A percentile compares a stretch with the other conserved stretches of the same genome.
Evolutionary conservation across 2,329 filamentous ascomycete genomes (phyloP).

Genomic region (Didymella glomerata): DNA sequence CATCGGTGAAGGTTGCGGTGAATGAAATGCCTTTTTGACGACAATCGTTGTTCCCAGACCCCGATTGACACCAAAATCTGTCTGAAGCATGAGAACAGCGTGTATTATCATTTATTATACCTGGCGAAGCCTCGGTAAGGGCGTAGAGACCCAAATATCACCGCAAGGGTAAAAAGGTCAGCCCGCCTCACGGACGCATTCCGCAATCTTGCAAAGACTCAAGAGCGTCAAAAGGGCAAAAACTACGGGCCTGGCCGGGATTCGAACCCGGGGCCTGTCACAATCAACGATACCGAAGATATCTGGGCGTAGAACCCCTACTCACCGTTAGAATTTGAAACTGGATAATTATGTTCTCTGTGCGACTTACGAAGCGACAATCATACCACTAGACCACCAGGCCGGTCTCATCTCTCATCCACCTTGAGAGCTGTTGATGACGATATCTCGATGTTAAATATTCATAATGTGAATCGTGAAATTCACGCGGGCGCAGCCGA

Average conservation of each 20-base stretch:
- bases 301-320: conserved; percentile 26
- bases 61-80: neutral
- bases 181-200: neutral
- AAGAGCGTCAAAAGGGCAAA: neutral
- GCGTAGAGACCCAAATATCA: neutral
- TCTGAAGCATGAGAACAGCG: neutral
- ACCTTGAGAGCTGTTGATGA: conserved; percentile 8
- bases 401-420: conserved; percentile 4
- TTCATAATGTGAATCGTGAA: neutral
- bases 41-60: neutral
- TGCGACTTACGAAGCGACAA: conserved; percentile 39
- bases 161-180: neutral
- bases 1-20: neutral
- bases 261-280: conserved; percentile 53
- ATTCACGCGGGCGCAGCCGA: neutral
- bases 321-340: too few species aligned
- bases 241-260: conserved; percentile 42
- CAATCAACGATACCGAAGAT: conserved; percentile 32
- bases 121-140: neutral
- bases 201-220: neutral
- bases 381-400: conserved; percentile 33
- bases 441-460: accelerated
- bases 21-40: neutral
- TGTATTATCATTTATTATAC: neutral
- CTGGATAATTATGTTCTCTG: too few species aligned